Evolutionary conservation across 2,329 filamentous ascomycete species (phyloP), one percentile per base, ranked within the genome.

Genomic region (Aureobasidium uvarum): DNA sequence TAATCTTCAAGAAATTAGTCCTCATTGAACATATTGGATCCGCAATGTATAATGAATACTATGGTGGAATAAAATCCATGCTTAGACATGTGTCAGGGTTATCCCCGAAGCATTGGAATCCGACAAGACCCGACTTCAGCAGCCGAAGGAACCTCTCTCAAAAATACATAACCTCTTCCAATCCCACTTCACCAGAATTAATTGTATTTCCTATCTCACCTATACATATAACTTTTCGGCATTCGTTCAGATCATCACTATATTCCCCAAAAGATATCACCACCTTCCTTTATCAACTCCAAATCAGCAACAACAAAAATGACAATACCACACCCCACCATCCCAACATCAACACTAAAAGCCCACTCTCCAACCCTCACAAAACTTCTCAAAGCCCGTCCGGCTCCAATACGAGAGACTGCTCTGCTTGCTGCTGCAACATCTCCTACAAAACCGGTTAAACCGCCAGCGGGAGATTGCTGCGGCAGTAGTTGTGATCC

Each of bases 401-500:
- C 59, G 5, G 66, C 66, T 0, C 66, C 66, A 16, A 38, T 51
- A 2, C 59, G 66, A 3, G 64, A 66, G 28, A 28, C 31, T 0
- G 54, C 59, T 13, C 55, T 67, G 1, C 28, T 66, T 2, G 33
- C 48, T 5, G 66, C 66, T 1, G 66, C 66, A 23, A 14, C 54
- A 10, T 46, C 31, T 6, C 28, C 11, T 0, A 43, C 20, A 10
- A 66, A 25, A 43, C 66, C 66, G 2, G 23, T 62, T 16, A 66
- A 67, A 48, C 66, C 66, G 8, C 20, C 64, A 11, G 59, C 66
- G 16, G 66, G 66, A 36, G 66, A 67, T 33, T 67, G 66, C 23
- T 67, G 66, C 39, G 66, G 66, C 10, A 66, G 64, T 25, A 67
- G 66, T 41, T 67, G 66, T 28, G 59, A 67, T 31, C 66, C 67